These are phyloP conservation scores for Moesziomyces aphidis DNA, from an alignment of 1,284 basidiomycete species.

Conservation along the genomic window DNA sequence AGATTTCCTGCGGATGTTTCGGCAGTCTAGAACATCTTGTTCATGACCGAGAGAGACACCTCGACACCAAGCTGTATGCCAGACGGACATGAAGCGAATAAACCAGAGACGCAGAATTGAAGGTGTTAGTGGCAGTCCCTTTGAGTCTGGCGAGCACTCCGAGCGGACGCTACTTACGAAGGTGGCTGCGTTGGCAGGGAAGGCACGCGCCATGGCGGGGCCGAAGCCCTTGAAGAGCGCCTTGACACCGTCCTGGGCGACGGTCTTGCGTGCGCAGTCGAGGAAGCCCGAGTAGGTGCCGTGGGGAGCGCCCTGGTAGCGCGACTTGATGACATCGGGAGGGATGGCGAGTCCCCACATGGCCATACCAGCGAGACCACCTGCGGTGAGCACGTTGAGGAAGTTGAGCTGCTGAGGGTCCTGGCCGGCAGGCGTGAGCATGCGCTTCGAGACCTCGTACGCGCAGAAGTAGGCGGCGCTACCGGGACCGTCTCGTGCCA, in stretches of 20 bases:
- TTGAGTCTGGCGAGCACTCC: not conserved
- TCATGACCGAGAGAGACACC: conserved; percentile 78
- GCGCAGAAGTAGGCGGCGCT: conserved; percentile 97
- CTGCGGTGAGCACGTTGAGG: conserved; percentile 87
- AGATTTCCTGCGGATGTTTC: not conserved
- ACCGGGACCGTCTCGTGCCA: conserved; percentile 94
- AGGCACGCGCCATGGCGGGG: conserved; percentile 78
- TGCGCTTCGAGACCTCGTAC: conserved; percentile 92
- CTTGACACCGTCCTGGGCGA: conserved; percentile 86
- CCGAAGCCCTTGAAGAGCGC: conserved; percentile 98
- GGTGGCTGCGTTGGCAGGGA: conserved; percentile 95
- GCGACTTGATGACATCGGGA: conserved; percentile 79
- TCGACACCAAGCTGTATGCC: conserved; percentile 81
- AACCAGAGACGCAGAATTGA: conserved; percentile 47
- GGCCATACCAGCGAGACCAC: conserved; percentile 93
- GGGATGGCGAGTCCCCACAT: conserved; percentile 74
- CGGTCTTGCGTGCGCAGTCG: conserved; percentile 91
- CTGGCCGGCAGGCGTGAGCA: conserved; percentile 79
- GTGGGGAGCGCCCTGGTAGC: conserved; percentile 94
- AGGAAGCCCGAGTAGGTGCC: conserved; percentile 94
- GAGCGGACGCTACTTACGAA: conserved; percentile 83
- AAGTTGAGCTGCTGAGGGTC: conserved; percentile 85
- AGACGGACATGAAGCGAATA: not conserved
- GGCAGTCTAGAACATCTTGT: conserved; percentile 72
- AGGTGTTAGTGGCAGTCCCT: conserved; percentile 76